These are phyloP conservation scores for Trichoderma orchidacearum DNA, from an alignment of 495 filamentous ascomycete genomes.

Conservation along the genomic window DNA sequence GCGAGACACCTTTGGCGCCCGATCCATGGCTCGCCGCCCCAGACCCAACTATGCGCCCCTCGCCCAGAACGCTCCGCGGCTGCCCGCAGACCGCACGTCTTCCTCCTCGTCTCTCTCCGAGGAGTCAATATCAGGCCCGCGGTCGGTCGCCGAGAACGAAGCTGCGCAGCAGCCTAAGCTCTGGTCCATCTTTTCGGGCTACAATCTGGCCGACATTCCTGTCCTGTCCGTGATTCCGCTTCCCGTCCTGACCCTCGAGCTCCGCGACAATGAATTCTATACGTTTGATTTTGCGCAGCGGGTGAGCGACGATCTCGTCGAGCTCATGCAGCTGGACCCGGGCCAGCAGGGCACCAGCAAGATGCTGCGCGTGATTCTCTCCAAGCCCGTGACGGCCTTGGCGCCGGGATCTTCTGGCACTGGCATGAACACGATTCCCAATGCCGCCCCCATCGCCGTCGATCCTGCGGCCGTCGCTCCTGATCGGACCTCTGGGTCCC, in stretches of 20 bases:
- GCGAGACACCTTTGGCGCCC: background rate
- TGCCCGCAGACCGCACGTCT: background rate
- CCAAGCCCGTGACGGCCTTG: background rate
- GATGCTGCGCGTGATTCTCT: background rate
- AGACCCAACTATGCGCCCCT: background rate
- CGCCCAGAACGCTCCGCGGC: background rate
- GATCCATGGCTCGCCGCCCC: background rate
- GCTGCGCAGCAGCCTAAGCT: background rate
- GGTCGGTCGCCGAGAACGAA: background rate
- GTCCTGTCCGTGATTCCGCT: background rate
- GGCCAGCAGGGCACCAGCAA: constrained; percentile 1
- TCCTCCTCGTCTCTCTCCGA: background rate
- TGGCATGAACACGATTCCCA: background rate
- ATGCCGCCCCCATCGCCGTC: background rate
- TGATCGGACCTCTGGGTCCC: background rate
- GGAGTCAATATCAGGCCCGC: background rate
- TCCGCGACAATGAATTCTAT: background rate
- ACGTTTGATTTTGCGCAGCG: background rate
- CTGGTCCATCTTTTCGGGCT: background rate
- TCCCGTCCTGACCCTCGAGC: background rate
- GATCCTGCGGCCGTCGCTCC: background rate
- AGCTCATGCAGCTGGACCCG: background rate
- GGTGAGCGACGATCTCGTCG: background rate
- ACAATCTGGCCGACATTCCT: background rate
- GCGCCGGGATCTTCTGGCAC: background rate